Percentiles rank a stretch among this genome's conserved stretches.
Conservation (phyloP, 805 yeast genomes). For the Ogataea paradorogensis region DNA sequence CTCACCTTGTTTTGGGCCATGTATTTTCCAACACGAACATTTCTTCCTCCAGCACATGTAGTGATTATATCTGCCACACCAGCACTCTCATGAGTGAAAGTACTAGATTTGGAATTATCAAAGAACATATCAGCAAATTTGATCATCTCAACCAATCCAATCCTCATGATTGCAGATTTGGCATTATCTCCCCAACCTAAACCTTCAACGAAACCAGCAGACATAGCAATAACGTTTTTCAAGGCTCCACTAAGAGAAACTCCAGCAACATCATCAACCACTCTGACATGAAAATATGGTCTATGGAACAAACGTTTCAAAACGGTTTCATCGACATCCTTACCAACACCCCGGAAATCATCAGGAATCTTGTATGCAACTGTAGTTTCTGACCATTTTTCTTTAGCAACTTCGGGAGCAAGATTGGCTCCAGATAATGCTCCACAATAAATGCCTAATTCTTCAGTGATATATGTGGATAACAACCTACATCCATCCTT, state of each 20-base stretch:
- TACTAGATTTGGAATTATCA: constrained; percentile 68
- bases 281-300: constrained; percentile 96
- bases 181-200: constrained; percentile 99
- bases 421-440: constrained; percentile 96
- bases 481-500: constrained; percentile 82
- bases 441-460: constrained; percentile 88
- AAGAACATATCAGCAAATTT: constrained; percentile 80
- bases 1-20: constrained; percentile 77
- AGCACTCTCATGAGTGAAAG: constrained; percentile 91
- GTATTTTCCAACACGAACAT: constrained; percentile 83
- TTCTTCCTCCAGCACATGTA: constrained; percentile 97
- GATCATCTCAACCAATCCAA: constrained; percentile 88
- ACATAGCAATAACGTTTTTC: constrained; percentile 92
- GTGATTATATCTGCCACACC: constrained; percentile 99
- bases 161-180: constrained; percentile 95
- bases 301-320: constrained; percentile 89
- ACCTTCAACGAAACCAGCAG: constrained; percentile 97
- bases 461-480: constrained; percentile 73
- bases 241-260: constrained; percentile 96
- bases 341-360: constrained; percentile 64
- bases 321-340: constrained; percentile 67
- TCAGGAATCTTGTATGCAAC: constrained; percentile 81
- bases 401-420: constrained; percentile 94
- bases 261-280: constrained; percentile 91
- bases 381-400: constrained; percentile 97